Base-by-base conservation (phyloP, 257 asterid genomes). In the Nicotiana knightiana region DNA sequence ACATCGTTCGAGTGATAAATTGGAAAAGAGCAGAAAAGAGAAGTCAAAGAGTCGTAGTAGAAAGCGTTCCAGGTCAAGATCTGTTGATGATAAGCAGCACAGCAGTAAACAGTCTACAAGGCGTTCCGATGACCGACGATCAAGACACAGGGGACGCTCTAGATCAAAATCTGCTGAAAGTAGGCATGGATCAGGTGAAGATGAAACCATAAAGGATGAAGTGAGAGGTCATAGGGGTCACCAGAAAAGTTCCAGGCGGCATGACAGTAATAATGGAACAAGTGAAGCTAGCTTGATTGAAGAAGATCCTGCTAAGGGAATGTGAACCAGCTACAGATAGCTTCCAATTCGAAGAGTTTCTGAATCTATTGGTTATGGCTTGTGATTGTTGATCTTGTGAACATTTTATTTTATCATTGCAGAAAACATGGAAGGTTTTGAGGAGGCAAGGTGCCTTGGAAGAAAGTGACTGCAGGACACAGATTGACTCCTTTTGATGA, bases 141-240 rank as follows among this genome's bases (percentile, higher is more conserved):
- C 97, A 67, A 92, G 83, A 73, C 90, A 88, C 76, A 83, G 87
- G 81, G 92, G 89, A 81, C 90, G 84, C 62, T 89, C 94, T 17
- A 90, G 88, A 85, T 91, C 96, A 77, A 88, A 76, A 65, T 91
- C 98, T 57, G 61, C 83, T 3, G 97, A 92, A 82, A 84, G 81
- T 39, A 83, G 86, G 82, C 62, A 81, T 78, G 85, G n/a, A 24
- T 64, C 83, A 85, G 89, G 86, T 82, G 80, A 86, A 84, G 88
- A 79, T 83, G 90, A 86, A 85, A 84, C 85, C 67, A 39, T 80
- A 80, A 86, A 83, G 84, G 87, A 67, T 81, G 89, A 77, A 86
- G 81, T 81, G 92, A 86, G 81, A 88, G 85, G 84, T 81, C 82
- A 81, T 75, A 88, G 57, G 54, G 86, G 81, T 37, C 66, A 59